Evolutionary conservation across 495 filamentous ascomycete species (phyloP).

Genomic region (Venustampulla echinocandica): DNA sequence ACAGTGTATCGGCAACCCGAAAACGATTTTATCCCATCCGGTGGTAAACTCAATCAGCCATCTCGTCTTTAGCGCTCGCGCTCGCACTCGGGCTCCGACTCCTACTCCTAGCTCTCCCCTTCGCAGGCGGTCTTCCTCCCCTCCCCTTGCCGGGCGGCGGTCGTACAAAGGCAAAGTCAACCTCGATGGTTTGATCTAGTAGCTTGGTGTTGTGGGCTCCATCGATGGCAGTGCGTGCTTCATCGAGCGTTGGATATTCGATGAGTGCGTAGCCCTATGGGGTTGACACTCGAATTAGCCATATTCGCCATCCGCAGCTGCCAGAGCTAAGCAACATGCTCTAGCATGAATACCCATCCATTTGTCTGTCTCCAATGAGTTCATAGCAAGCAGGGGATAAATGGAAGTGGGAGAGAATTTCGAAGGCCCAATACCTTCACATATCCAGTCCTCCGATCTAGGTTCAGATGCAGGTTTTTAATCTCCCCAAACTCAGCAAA

Average conservation of each 20-base stretch:
- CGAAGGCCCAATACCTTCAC: constrained; percentile 95
- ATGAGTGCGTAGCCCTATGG: constrained; percentile 83
- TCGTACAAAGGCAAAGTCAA: constrained; percentile 95
- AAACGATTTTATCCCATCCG: not conserved
- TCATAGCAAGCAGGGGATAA: not conserved
- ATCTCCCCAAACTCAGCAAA: constrained; percentile 97
- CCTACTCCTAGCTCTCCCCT: constrained; percentile 23
- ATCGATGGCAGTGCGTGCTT: constrained; percentile 80
- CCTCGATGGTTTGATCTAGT: constrained; percentile 82
- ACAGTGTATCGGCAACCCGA: too few species aligned
- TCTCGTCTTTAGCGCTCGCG: constrained; percentile 17
- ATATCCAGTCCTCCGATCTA: constrained; percentile 92
- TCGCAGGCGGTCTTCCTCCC: constrained; percentile 22
- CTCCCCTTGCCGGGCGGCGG: constrained; percentile 55
- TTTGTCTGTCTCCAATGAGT: too few species aligned
- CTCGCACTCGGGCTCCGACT: constrained; percentile 22
- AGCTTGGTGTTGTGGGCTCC: constrained; percentile 73
- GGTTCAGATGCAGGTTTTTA: constrained; percentile 90
- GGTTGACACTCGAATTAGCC: constrained; percentile 9
- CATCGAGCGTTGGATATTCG: constrained; percentile 81
- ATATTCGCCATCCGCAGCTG: too few species aligned
- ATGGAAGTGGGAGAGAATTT: too few species aligned
- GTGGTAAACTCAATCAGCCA: constrained; percentile 18
- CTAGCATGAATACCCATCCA: too few species aligned
- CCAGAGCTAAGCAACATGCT: too few species aligned